Evolutionary conservation across 2,329 filamentous ascomycete genomes (phyloP), one percentile per base, ranked within the genome.

Genomic region (Ascochyta fabae): DNA sequence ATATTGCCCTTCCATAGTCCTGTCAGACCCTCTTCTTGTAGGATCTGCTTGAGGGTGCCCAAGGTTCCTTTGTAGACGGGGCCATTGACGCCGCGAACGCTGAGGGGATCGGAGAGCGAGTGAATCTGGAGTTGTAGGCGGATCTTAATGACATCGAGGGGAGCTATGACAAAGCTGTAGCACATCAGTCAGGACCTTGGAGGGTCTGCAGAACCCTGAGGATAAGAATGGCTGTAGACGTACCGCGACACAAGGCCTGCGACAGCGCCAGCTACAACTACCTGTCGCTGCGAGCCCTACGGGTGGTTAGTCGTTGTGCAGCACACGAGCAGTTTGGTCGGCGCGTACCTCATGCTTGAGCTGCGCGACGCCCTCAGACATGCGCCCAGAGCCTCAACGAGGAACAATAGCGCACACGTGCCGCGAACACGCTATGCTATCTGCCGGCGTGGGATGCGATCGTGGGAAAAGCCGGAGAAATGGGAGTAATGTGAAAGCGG

Each of bases 91-190:
- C 77, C 69, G 48, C 79, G 79, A 60, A 85, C 81, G 41, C 86
- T 73, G 9, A 87, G 77, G 2, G 91, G 89, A 70, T 94, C 89
- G 66, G 88, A 89, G 57, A 91, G 85, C 44, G 91, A 92, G 79
- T 96, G 90, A 40, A 90, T 86, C 77, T 98, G 95, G 16, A 99
- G 87, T 75, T 99, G 95, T 41, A 98, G 88, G 42, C 95, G 91
- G 78, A 99, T 99, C 81, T 99, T 98, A 79, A 98, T 87, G 60
- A 99, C 95, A 77, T 99, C 95, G 64, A 99, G 89, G 48, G 95
- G 95, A 16, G 95, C 92, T 73, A 98, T 89, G 71, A 95, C 86
- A 81, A 99, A 98, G 74, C 91, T 92, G 66, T 45, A 19, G 38
- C 38, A 13, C 7, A 31, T 45, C 27, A 59, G 44, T 40, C 40